Evolutionary conservation across 2,329 filamentous ascomycete species (phyloP), one percentile per base, ranked within the genome.

Genomic region (Aspergillus nomiae): DNA sequence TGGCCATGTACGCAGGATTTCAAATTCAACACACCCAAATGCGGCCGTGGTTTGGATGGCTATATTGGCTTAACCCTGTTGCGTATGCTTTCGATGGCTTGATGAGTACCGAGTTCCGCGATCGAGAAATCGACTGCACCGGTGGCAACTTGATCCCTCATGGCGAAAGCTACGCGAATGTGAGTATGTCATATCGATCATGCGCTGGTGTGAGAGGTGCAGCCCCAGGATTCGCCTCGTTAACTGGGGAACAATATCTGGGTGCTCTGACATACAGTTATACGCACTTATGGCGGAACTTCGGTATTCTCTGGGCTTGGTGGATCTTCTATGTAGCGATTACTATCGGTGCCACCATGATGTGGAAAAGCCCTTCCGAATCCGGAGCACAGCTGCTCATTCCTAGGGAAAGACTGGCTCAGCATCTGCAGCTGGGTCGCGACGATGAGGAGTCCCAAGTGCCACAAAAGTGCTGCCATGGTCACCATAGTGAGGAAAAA

Each of bases 161-260:
- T 51, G 74, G 74, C 4, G 65, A 69, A 2, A 70, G 70, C 6
- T 74, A 74, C 30, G 63, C 66, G 10, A 45, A 67, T 48, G 61
- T 66, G 19, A 63, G 64, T 53, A 26, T 63, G 0, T 66, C 62
- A 19, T 64, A 71, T 60, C 66, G 69, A 50, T 68, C 86, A 1
- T 89, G 87, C 64, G 80, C 86, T 1, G 86, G 86, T 53, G 81
- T 89, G 0, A 76, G 80, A 1, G 87, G 89, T 21, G 86, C 84
- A 1, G 60, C 70, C 0, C 73, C 75, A 0, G 87, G 87, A 0
- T 74, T 81, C 14, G 77, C 77, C 1, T 80, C 69, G 7, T 74
- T 89, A 4, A 82, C 76, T 5, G 87, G 87, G 0, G 85, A 88
- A 38, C 74, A 83, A 12, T 89, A 89, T 59, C 76, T 89, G 0